Conservation (phyloP, 169 alveolate genomes). For the Eimeria acervulina region DNA sequence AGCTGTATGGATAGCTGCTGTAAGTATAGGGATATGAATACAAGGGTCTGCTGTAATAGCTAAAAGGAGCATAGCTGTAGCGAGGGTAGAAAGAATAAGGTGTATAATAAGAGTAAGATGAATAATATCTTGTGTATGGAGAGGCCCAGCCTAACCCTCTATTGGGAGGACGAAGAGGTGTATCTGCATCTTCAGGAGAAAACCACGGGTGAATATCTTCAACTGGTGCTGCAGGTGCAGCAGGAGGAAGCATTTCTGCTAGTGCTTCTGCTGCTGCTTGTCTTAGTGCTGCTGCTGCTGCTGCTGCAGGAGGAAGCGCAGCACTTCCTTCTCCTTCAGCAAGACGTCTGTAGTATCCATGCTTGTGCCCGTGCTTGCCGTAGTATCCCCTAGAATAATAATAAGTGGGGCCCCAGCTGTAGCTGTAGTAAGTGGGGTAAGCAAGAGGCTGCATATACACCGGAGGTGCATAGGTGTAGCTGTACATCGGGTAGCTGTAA, state of each 20-base stretch:
- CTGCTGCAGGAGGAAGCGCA: background rate
- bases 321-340: background rate
- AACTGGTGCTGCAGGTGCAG: background rate
- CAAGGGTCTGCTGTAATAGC: background rate
- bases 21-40: background rate
- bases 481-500: background rate
- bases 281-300: background rate
- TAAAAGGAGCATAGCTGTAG: background rate
- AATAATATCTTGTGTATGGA: background rate
- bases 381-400: background rate
- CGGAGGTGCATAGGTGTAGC: background rate
- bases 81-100: no score
- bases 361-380: background rate
- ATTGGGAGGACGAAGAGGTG: background rate
- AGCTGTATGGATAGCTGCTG: background rate
- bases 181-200: no score
- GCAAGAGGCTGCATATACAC: background rate
- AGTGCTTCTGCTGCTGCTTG: constrained; percentile 20
- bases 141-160: background rate
- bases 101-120: background rate
- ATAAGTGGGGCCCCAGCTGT: background rate
- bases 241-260: background rate
- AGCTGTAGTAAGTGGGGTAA: background rate
- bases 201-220: no score
- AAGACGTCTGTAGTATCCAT: background rate